Evolutionary conservation across 352 stramenopile species (phyloP).

Genomic region (Phytophthora cactorum): DNA sequence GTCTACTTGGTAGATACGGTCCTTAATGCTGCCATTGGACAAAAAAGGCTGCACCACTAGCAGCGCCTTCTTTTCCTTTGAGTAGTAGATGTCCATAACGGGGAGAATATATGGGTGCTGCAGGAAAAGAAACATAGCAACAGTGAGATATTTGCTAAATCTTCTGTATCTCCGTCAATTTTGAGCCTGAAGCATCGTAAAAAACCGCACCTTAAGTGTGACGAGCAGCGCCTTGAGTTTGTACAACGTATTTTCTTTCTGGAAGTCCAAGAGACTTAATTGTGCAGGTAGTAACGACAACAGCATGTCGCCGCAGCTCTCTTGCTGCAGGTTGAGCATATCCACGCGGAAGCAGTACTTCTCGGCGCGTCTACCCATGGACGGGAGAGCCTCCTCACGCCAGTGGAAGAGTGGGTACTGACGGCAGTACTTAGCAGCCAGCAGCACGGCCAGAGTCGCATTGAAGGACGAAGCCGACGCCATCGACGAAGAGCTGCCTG

Average conservation of each 20-base stretch:
- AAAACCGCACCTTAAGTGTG: constrained; percentile 58
- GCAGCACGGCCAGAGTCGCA: constrained; percentile 67
- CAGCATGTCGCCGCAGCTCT: constrained; percentile 61
- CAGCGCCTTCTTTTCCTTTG: constrained; percentile 67
- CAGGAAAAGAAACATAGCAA: constrained; percentile 4
- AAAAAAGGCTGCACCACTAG: constrained; percentile 76
- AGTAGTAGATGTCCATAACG: constrained; percentile 71
- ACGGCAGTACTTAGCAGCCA: constrained; percentile 77
- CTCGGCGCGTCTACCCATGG: constrained; percentile 59
- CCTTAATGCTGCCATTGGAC: constrained; percentile 58
- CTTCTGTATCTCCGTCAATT: not conserved
- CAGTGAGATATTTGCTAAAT: not conserved
- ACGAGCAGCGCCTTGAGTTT: constrained; percentile 81
- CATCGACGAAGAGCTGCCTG: constrained; percentile 16
- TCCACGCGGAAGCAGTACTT: constrained; percentile 82
- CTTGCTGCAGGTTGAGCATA: constrained; percentile 67
- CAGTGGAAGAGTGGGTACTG: constrained; percentile 75
- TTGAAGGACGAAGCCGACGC: constrained; percentile 54
- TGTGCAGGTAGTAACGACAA: constrained; percentile 63
- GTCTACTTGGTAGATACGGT: constrained; percentile 62
- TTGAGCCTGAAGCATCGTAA: not conserved
- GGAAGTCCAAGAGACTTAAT: constrained; percentile 66
- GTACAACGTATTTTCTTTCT: constrained; percentile 65
- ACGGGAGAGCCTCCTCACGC: constrained; percentile 68
- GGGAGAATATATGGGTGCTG: constrained; percentile 78